Evolutionary conservation across 2,329 filamentous ascomycete species (phyloP).

Genomic region (Lachnellula willkommii): DNA sequence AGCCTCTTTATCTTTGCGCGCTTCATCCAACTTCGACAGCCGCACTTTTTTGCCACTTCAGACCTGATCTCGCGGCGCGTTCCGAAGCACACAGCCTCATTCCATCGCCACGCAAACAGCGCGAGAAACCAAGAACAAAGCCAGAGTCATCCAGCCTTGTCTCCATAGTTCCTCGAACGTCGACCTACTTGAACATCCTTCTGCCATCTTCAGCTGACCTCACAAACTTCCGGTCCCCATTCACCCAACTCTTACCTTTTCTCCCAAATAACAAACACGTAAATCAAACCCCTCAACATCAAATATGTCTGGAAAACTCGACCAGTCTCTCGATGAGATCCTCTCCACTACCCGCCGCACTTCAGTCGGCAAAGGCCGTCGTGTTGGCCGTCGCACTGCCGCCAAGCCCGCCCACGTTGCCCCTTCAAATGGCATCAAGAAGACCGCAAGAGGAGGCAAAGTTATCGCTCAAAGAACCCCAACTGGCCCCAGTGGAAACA

Average conservation of each 20-base stretch:
- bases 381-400: constrained; percentile 44
- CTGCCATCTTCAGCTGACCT: constrained; percentile 27
- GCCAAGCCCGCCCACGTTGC: constrained; percentile 48
- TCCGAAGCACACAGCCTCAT: constrained; percentile 23
- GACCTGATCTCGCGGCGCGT: constrained; percentile 19
- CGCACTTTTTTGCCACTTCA: constrained; percentile 20
- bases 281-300: constrained; percentile 20
- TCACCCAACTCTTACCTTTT: constrained; percentile 23
- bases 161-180: constrained; percentile 19
- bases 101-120: constrained; percentile 13
- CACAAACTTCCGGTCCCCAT: constrained; percentile 23
- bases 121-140: constrained; percentile 15
- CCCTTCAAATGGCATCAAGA: constrained; percentile 83
- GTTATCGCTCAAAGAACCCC: constrained; percentile 57
- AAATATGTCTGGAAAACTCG: constrained; percentile 90
- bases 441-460: constrained; percentile 57
- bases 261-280: constrained; percentile 14
- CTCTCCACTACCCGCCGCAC: constrained; percentile 62
- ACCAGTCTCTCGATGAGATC: constrained; percentile 96
- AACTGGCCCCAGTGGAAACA: constrained; percentile 56
- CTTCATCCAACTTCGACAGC: constrained; percentile 27
- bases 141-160: constrained; percentile 27
- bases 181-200: constrained; percentile 20
- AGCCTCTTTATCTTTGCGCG: constrained; percentile 10
- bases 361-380: constrained; percentile 32